phyloP scores from a whole-genome alignment of 495 filamentous ascomycete genomes.

The Chaetomium tenue region DNA sequence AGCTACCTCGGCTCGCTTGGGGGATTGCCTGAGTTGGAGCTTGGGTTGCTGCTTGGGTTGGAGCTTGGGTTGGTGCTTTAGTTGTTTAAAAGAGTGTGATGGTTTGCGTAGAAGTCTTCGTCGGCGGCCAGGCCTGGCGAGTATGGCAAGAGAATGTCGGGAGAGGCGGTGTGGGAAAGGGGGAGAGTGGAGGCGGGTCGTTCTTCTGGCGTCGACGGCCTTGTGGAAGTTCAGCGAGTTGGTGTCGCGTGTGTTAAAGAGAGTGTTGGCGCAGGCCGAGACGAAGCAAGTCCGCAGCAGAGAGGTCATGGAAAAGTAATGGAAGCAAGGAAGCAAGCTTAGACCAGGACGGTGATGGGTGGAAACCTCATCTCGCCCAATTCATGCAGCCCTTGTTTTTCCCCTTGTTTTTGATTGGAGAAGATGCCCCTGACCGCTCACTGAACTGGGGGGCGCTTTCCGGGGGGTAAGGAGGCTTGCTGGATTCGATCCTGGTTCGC shows the following conservation, averaged over 20 bases:
- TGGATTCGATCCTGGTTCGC: conserved; percentile 9
- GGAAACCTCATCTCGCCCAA: conserved; percentile 40
- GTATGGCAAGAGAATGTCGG: conserved; percentile 22
- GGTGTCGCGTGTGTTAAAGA: conserved; percentile 36
- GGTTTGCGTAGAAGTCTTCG: conserved; percentile 30
- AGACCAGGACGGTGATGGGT: conserved; percentile 31
- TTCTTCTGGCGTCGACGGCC: conserved; percentile 39
- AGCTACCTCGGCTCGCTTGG: conserved; percentile 17
- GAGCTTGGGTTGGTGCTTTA: too few species aligned
- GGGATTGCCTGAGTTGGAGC: conserved; percentile 1
- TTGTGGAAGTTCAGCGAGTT: conserved; percentile 35
- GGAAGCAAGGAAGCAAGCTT: conserved; percentile 18
- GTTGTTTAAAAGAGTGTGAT: conserved; percentile 24
- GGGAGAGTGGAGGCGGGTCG: conserved; percentile 28
- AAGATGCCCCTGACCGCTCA: conserved; percentile 27
- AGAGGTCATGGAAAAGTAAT: conserved; percentile 38
- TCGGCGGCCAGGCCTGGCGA: conserved; percentile 32
- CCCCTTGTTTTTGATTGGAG: conserved; percentile 33
- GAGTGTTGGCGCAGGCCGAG: conserved; percentile 39
- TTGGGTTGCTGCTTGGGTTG: conserved; percentile 9
- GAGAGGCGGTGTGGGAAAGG: conserved; percentile 28
- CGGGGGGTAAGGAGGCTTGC: conserved; percentile 11
- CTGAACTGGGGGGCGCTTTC: conserved; percentile 21
- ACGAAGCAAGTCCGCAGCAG: conserved; percentile 38
- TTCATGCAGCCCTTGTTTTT: conserved; percentile 31